A percentile compares a stretch with the other conserved stretches of the same genome.
Evolutionary conservation across 352 stramenopile species (phyloP).

Genomic region (Aphanomyces invadans): DNA sequence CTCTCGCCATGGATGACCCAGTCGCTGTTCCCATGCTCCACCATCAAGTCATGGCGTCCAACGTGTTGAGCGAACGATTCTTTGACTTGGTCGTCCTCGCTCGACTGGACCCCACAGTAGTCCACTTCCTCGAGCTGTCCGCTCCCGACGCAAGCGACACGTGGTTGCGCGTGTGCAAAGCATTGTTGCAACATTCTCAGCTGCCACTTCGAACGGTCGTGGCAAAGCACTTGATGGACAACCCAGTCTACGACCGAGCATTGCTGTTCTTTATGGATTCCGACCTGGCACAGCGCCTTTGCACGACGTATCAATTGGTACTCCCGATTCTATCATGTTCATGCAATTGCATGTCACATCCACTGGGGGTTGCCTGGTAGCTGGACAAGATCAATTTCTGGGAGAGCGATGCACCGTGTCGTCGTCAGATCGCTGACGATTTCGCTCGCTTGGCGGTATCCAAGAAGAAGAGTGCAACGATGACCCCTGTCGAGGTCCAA

Average conservation of each 20-base stretch:
- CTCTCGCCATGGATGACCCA: neutral
- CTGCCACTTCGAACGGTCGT: constrained; percentile 2
- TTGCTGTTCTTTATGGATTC: neutral
- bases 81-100: neutral
- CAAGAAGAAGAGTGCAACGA: neutral
- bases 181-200: neutral
- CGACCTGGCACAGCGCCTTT: neutral
- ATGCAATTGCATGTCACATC: too few species aligned
- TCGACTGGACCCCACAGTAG: neutral
- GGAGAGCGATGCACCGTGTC: neutral
- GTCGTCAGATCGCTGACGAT: neutral
- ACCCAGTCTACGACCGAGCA: neutral
- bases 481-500: neutral
- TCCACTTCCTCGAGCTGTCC: neutral
- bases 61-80: neutral
- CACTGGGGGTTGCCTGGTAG: too few species aligned
- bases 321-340: neutral
- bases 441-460: neutral
- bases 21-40: neutral
- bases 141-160: neutral
- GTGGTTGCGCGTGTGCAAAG: neutral
- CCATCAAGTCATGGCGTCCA: neutral
- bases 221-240: neutral
- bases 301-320: constrained; percentile 2
- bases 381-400: constrained; percentile 10